Conservation (phyloP, 139 green algal species). For the Micractinium conductrix region DNA sequence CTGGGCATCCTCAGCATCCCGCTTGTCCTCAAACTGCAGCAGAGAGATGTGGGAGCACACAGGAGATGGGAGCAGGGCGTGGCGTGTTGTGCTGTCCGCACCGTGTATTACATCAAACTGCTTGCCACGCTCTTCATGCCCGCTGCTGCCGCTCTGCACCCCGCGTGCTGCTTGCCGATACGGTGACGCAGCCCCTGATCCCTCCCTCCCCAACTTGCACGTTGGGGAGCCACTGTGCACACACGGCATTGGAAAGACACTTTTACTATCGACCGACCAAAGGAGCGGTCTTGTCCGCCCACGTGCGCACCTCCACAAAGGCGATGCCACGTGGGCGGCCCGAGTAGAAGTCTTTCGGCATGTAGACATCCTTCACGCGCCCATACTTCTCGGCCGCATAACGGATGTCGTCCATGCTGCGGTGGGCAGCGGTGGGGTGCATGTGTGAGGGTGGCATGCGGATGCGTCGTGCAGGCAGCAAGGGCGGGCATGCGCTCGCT, state of each 20-base stretch:
- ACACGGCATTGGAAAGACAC: too few species aligned
- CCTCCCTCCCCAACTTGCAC: too few species aligned
- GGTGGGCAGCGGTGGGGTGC: not conserved
- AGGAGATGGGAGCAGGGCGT: not conserved
- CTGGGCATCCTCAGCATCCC: conserved; percentile 63
- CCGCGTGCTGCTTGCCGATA: too few species aligned
- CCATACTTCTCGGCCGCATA: conserved; percentile 54
- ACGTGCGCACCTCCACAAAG: conserved; percentile 58
- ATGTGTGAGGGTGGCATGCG: not conserved
- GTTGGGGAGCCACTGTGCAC: too few species aligned
- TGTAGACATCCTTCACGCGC: conserved; percentile 38
- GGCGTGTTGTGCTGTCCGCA: too few species aligned
- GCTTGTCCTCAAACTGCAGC: conserved; percentile 46
- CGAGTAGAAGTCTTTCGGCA: conserved; percentile 45
- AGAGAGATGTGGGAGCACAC: not conserved
- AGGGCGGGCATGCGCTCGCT: not conserved
- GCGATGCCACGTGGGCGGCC: conserved; percentile 54
- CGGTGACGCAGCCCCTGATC: too few species aligned
- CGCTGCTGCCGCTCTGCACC: too few species aligned
- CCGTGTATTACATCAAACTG: too few species aligned
- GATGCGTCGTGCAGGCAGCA: not conserved
- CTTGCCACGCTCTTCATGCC: too few species aligned
- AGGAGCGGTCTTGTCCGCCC: too few species aligned
- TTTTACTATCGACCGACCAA: too few species aligned
- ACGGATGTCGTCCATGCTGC: conserved; percentile 39